Evolutionary conservation across 768 basidiomycete genomes (phyloP), one percentile per base, ranked within the genome.

Genomic region (Amanita molliuscula): DNA sequence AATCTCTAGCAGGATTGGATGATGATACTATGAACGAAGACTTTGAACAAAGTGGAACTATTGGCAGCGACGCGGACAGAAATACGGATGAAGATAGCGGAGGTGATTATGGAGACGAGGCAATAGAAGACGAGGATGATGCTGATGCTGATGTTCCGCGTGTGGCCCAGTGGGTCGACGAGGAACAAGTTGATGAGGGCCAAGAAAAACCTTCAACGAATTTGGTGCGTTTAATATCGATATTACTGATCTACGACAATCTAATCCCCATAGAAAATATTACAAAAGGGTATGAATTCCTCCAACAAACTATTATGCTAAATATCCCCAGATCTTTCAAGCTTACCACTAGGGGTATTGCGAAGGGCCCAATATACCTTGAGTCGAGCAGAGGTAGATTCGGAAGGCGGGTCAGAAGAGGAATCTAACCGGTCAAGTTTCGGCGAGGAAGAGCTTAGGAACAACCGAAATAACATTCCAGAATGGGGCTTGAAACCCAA

Each of bases 361-460:
- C 73, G 81, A 18, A 79, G 70, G 55, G 84, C 84, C n/a, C 83
- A 81, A 54, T 68, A 68, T 34, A 65, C 76, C 28, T 67, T 88
- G 15, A 65, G 67, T 6, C 69, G 69, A 37, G 67, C 28, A 56
- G 67, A 61, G 62, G 53, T 64, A 49, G 68, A 71, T 46, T 62
- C 69, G 6, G 71, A 70, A 6, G 65, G 66, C 4, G 69, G 67
- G 11, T 61, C 59, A 16, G 61, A 61, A 60, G 35, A 37, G 3
- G 35, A 47, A 44, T 46, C 37, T 6, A 20, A 38, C 26, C 5
- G 6, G 26, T 28, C 44, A 29, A 38, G n/a, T 26, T n/a, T 25
- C 37, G 26, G 21, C 8, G 48, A 51, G 10, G 50, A 54, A 59
- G 7, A 35, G 25, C 29, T 29, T 46, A 59, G 62, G 55, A 62